Evolutionary conservation across 768 basidiomycete species (phyloP).

Genomic region (Phaeotremella skinneri): DNA sequence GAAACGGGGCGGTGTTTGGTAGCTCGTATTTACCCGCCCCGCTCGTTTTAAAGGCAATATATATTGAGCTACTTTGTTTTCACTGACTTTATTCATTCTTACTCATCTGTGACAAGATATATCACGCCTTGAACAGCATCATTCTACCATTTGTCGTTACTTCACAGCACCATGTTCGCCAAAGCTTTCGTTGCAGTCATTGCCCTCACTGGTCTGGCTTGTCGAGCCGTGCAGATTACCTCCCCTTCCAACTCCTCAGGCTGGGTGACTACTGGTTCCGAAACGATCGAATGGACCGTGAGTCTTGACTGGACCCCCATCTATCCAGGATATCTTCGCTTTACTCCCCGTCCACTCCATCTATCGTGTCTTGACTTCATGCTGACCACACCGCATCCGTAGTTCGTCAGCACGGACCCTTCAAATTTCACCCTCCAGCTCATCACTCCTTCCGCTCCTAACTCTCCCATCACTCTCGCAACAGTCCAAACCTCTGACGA

Average conservation of each 20-base stretch:
- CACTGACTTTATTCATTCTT: too few species aligned
- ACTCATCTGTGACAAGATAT: too few species aligned
- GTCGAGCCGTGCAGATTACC: slow-evolving; percentile 31
- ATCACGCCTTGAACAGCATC: not conserved
- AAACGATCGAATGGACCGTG: slow-evolving; percentile 36
- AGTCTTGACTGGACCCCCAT: slow-evolving; percentile 13
- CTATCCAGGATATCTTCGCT: not conserved
- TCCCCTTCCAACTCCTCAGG: slow-evolving; percentile 30
- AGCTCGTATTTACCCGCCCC: not conserved
- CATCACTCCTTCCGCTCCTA: slow-evolving; percentile 27
- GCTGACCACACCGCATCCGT: not conserved
- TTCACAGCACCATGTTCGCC: slow-evolving; percentile 19
- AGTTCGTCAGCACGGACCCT: slow-evolving; percentile 42
- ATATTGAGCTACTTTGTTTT: too few species aligned
- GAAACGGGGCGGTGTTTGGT: not conserved
- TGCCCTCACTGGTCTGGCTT: slow-evolving; percentile 15
- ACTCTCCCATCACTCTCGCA: slow-evolving; percentile 24
- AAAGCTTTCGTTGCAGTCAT: slow-evolving; percentile 16
- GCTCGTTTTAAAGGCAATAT: not conserved
- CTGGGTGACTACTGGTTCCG: slow-evolving; percentile 30
- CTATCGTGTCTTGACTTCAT: not conserved
- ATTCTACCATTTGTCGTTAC: not conserved
- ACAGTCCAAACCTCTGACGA: slow-evolving; percentile 25
- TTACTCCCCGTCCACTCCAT: not conserved
- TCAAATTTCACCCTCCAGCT: slow-evolving; percentile 37